Base-by-base conservation (phyloP, 768 basidiomycete species). In the Mycena olivaceomarginata region DNA sequence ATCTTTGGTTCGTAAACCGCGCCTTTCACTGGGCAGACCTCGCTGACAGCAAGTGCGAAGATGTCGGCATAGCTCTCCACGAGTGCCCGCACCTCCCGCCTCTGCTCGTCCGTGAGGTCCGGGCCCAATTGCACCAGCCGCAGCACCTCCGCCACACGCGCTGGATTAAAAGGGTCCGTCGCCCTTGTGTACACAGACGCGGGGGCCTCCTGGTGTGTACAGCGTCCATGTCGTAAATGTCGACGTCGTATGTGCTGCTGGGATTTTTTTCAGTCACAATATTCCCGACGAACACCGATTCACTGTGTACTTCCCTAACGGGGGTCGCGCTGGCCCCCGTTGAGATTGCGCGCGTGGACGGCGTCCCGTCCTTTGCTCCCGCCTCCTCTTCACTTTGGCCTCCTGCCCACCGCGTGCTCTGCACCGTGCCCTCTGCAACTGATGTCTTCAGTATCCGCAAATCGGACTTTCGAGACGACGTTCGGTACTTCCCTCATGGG, bases 41-140 rank as follows among this genome's bases (percentile, higher is more conserved):
- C 87, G 22, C 83, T 82, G 10, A 89, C 77, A 0, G 85, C 83
- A 2, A 89, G 77, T 7, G 87, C 86, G 70, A 88, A 90, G 39
- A 83, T 78, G 75, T 89, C 87, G 0, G 89, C 86, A 67, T 82
- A 88, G 63, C 85, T 72, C 0, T 8, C 48, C 0, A 90, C 43
- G 3, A 88, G 63, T 0, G 45, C 69, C 0, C 59, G 22, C 0
- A 88, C 84, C 15, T 75, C 18, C 3, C 13, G 16, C 4, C 75
- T 65, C 66, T 90, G 77, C 1, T 73, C 79, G 2, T 56, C 40
- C 0, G 81, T 79, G 0, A 90, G 62, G 66, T 89, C 86, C 0
- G 16, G 9, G 0, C 87, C 87, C 2, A 87, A 80, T 0, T 57
- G 66, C 12, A 85, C 78, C 62, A 81, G 63, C 13, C 22, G 37